These are phyloP conservation scores for Fusarium continuum DNA, from an alignment of 2,329 filamentous ascomycete species.

Conservation along the genomic window DNA sequence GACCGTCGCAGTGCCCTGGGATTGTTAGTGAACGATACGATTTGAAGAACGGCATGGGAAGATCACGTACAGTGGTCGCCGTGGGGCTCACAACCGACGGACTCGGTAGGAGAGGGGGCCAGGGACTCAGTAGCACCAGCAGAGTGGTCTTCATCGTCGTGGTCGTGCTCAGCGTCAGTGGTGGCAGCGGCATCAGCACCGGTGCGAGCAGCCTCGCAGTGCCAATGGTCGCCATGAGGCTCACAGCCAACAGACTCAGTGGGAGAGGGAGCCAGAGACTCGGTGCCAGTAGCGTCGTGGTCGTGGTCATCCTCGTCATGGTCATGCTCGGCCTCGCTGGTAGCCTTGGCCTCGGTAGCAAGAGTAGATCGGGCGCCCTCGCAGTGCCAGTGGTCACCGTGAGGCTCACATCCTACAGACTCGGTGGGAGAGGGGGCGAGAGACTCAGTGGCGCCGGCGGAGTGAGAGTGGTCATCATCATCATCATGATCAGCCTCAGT, in stretches of 20 bases:
- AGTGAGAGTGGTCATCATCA: constrained; percentile 28
- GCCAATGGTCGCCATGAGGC: constrained; percentile 39
- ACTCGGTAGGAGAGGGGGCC: constrained; percentile 37
- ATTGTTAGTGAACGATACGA: not conserved
- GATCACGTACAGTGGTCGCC: constrained; percentile 37
- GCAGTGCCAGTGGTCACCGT: constrained; percentile 41
- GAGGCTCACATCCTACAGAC: constrained; percentile 36
- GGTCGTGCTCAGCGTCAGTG: constrained; percentile 16
- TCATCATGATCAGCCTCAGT: constrained; percentile 22
- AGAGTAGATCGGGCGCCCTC: constrained; percentile 27
- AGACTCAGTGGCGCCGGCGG: constrained; percentile 13
- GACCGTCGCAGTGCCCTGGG: constrained; percentile 39
- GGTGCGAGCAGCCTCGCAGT: constrained; percentile 38
- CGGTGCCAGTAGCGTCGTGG: not conserved
- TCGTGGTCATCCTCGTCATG: constrained; percentile 2
- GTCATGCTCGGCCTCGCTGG: constrained; percentile 4
- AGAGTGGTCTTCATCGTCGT: constrained; percentile 31
- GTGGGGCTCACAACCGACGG: constrained; percentile 36
- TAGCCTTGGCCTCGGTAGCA: constrained; percentile 2
- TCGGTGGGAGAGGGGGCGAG: constrained; percentile 35
- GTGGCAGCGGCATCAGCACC: constrained; percentile 18
- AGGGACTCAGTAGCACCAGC: constrained; percentile 14
- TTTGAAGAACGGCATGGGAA: rapidly evolving
- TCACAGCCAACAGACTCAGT: constrained; percentile 39
- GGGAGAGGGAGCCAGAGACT: constrained; percentile 24